Evolutionary conservation across 192 early-diverging fungal species (phyloP).

Genomic region (Coemansia javaensis): DNA sequence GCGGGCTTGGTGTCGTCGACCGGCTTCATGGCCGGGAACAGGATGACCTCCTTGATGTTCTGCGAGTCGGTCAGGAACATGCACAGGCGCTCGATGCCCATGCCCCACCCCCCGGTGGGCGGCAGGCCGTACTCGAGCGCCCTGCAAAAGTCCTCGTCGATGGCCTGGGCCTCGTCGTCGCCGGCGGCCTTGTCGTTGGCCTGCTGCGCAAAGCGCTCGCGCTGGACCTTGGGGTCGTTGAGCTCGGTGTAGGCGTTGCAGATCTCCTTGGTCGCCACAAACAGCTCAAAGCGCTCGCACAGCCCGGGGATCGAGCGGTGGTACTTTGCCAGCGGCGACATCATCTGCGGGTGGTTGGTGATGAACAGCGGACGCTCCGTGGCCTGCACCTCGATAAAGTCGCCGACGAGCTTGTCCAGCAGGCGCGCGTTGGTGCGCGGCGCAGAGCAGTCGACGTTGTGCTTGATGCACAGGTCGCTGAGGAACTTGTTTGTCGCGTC

Average conservation of each 20-base stretch:
- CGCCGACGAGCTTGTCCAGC: conserved; percentile 92
- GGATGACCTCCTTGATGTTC: conserved; percentile 93
- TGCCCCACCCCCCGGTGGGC: conserved; percentile 90
- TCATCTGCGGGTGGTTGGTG: conserved; percentile 95
- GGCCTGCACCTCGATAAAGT: conserved; percentile 74
- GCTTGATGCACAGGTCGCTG: conserved; percentile 85
- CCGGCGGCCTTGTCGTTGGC: conserved; percentile 95
- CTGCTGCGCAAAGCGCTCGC: conserved; percentile 97
- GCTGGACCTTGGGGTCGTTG: conserved; percentile 99
- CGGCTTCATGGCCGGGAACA: conserved; percentile 71
- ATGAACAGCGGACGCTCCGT: conserved; percentile 88
- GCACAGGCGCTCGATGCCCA: conserved; percentile 94
- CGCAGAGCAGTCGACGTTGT: conserved; percentile 91
- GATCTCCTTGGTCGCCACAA: conserved; percentile 98
- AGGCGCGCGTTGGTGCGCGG: conserved; percentile 90
- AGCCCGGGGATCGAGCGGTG: conserved; percentile 85
- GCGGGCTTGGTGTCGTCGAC: conserved; percentile 40
- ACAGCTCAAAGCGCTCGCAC: conserved; percentile 98
- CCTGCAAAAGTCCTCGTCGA: conserved; percentile 97
- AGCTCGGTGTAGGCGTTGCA: conserved; percentile 99
- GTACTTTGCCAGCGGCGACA: conserved; percentile 97
- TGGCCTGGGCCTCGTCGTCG: conserved; percentile 97
- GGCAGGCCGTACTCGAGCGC: conserved; percentile 96
- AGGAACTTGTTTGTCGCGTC: conserved; percentile 86
- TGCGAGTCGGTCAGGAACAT: conserved; percentile 99